Evolutionary conservation across 106 monocot genomes (phyloP).

Genomic region (Posidonia australis): DNA sequence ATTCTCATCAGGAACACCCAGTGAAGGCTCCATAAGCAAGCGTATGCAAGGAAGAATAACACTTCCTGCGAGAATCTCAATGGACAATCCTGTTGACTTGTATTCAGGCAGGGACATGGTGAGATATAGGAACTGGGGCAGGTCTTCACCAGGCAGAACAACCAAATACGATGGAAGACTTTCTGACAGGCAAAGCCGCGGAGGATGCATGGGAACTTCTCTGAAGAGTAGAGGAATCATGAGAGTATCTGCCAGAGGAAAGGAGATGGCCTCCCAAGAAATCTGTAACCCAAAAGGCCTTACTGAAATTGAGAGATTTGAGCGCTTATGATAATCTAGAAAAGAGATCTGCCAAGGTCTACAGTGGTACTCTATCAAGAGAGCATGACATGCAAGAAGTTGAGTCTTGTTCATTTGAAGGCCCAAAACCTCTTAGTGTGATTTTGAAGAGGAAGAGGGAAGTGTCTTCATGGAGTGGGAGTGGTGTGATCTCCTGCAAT

Average conservation of each 20-base stretch:
- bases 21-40: constrained; percentile 28
- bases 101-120: constrained; percentile 27
- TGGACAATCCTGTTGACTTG: constrained; percentile 10
- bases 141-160: constrained; percentile 24
- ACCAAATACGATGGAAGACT: constrained; percentile 16
- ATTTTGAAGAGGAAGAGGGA: constrained; percentile 62
- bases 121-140: constrained; percentile 26
- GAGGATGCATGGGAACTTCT: constrained; percentile 18
- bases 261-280: constrained; percentile 22
- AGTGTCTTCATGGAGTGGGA: constrained; percentile 2
- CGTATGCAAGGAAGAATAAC: constrained; percentile 74
- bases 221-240: constrained; percentile 13
- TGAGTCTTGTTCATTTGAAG: constrained; percentile 43
- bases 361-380: not conserved
- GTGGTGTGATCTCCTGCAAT: constrained; percentile 4
- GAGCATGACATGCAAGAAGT: constrained; percentile 12
- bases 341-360: constrained; percentile 1
- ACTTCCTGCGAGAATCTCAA: constrained; percentile 32
- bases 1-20: constrained; percentile 10
- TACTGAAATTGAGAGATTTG: constrained; percentile 49
- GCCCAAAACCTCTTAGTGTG: constrained; percentile 51
- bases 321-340: constrained; percentile 23
- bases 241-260: constrained; percentile 10
- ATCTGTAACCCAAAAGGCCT: constrained; percentile 72
- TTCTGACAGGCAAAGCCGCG: constrained; percentile 28